These are phyloP conservation scores for Leptomonas pyrrhocoris DNA, from an alignment of 208 protist species.

Conservation along the genomic window DNA sequence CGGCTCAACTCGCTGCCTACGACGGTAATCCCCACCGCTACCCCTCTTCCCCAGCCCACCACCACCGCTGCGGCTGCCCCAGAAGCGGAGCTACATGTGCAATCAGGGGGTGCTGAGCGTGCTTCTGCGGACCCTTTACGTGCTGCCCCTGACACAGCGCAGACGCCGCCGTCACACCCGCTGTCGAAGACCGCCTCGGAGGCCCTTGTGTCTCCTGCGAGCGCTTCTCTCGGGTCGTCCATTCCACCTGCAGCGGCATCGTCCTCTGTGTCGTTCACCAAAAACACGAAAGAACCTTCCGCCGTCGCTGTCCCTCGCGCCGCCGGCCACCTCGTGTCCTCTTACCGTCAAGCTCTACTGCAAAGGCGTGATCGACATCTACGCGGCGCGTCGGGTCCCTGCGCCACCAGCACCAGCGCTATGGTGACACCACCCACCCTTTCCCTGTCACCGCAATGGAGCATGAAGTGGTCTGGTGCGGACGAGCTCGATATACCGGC, in stretches of 20 bases:
- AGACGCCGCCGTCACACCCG: no score
- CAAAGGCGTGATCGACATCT: conserved; percentile 12
- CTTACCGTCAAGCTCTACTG: conserved; percentile 7
- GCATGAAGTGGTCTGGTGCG: no score
- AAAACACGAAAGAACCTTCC: not conserved
- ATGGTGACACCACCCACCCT: no score
- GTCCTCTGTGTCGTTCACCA: no score
- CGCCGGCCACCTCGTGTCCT: not conserved
- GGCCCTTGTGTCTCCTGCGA: no score
- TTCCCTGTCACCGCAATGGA: no score
- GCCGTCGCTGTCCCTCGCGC: not conserved
- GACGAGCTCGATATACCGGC: no score
- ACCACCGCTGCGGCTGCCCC: not conserved
- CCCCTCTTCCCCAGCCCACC: not conserved
- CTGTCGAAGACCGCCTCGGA: no score
- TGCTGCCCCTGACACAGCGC: no score
- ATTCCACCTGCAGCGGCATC: not conserved
- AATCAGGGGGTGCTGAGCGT: no score
- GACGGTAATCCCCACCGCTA: not conserved
- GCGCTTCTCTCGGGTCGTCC: no score
- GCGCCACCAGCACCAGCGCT: not conserved
- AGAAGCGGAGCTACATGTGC: not conserved
- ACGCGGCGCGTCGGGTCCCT: not conserved
- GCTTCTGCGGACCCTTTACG: no score
- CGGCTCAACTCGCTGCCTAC: conserved; percentile 8